phyloP scores from a whole-genome alignment of 371 early-diverging fungal genomes.

The Apophysomyces trapeziformis region DNA sequence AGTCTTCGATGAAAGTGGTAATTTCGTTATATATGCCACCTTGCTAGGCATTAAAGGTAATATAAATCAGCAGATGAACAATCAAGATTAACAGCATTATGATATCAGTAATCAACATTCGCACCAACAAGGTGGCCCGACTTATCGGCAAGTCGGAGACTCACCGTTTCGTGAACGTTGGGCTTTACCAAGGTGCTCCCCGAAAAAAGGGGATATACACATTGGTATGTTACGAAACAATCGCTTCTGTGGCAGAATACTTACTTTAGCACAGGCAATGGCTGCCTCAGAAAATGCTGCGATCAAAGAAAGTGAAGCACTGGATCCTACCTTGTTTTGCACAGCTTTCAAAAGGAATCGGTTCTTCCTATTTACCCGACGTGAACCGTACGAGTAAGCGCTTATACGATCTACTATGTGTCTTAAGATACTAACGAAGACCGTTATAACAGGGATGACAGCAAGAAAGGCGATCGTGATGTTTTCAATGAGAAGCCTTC shows the following conservation, averaged over 20 bases:
- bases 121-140: conserved; percentile 81
- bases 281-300: conserved; percentile 89
- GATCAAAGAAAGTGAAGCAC: conserved; percentile 66
- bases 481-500: conserved; percentile 97
- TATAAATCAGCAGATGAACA: background rate
- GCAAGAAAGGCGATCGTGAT: conserved; percentile 80
- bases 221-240: conserved; percentile 47
- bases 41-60: conserved; percentile 90
- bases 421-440: background rate
- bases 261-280: conserved; percentile 64
- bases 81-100: background rate
- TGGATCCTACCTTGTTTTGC: conserved; percentile 88
- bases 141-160: conserved; percentile 91
- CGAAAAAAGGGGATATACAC: conserved; percentile 77
- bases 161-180: conserved; percentile 87
- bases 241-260: background rate
- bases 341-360: conserved; percentile 92
- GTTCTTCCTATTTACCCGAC: conserved; percentile 89
- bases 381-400: conserved; percentile 82
- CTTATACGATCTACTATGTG: background rate
- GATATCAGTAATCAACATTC: conserved; percentile 73
- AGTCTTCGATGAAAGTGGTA: conserved; percentile 93
- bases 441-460: conserved; percentile 44
- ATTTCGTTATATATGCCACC: conserved; percentile 89
- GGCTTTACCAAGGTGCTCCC: conserved; percentile 90